These are phyloP conservation scores for Colletotrichum ledebouriae DNA, from an alignment of 2,329 filamentous ascomycete species.

Conservation along the genomic window DNA sequence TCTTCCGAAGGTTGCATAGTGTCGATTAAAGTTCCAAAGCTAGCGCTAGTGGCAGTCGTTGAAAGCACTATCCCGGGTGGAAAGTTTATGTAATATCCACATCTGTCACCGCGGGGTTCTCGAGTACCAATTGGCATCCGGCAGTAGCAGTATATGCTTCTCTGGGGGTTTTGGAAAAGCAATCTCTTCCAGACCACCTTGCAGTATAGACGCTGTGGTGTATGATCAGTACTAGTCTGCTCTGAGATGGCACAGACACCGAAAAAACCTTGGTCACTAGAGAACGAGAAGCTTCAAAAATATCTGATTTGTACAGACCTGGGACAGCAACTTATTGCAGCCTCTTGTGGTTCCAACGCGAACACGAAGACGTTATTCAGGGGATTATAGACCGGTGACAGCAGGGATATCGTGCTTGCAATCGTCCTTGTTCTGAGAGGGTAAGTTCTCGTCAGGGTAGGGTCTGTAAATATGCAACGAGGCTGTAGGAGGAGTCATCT, in stretches of 20 bases:
- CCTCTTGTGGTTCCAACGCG: neutral
- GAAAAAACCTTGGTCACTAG: neutral
- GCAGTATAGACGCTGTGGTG: neutral
- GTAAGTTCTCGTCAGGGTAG: neutral
- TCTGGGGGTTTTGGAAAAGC: neutral
- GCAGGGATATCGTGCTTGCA: neutral
- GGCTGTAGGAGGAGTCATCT: neutral
- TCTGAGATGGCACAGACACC: too few species aligned
- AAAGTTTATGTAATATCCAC: conserved; percentile 2
- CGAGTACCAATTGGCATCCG: neutral
- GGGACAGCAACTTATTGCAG: neutral
- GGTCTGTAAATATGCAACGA: conserved; percentile 1
- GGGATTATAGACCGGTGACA: neutral
- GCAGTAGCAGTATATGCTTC: neutral
- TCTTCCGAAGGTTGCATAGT: neutral
- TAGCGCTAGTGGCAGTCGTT: neutral
- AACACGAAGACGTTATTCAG: neutral
- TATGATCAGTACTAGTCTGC: too few species aligned
- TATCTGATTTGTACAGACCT: neutral
- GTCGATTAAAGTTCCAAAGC: neutral
- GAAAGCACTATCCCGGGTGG: neutral
- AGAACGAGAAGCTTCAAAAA: neutral
- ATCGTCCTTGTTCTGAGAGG: neutral
- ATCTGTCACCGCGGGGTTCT: neutral
- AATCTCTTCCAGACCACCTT: neutral